phyloP scores from a whole-genome alignment of 345 rosid species.

The Orychophragmus violaceus region DNA sequence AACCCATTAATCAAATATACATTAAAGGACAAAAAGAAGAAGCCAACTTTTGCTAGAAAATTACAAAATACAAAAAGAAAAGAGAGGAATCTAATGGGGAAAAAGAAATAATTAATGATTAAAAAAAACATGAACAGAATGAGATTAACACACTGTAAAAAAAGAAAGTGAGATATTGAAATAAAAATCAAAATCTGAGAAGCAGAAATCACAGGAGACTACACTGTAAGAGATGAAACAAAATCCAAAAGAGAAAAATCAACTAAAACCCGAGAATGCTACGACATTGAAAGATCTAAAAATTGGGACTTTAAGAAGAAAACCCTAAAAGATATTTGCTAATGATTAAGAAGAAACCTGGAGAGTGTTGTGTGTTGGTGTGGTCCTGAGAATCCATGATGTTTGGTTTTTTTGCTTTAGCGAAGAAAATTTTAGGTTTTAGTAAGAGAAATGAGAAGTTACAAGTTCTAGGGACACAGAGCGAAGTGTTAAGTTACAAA shows the following conservation, averaged over 20 bases:
- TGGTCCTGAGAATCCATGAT: conserved; percentile 27
- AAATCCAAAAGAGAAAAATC: background rate
- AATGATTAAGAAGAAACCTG: conserved; percentile 19
- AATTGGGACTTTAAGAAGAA: background rate
- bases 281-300: background rate
- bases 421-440: conserved; percentile 4
- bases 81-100: background rate
- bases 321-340: background rate
- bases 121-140: background rate
- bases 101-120: background rate
- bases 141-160: background rate
- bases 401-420: background rate
- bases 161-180: background rate
- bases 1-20: conserved; percentile 18
- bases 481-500: background rate
- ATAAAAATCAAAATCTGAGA: background rate
- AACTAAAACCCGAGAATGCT: background rate
- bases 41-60: conserved; percentile 6
- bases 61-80: background rate
- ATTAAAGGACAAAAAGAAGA: conserved; percentile 24
- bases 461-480: background rate
- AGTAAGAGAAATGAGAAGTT: conserved; percentile 5
- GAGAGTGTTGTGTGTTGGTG: conserved; percentile 11
- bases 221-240: background rate
- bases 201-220: background rate